Evolutionary conservation across 345 rosid genomes (phyloP).

Genomic region (Pelargonium nanum): DNA sequence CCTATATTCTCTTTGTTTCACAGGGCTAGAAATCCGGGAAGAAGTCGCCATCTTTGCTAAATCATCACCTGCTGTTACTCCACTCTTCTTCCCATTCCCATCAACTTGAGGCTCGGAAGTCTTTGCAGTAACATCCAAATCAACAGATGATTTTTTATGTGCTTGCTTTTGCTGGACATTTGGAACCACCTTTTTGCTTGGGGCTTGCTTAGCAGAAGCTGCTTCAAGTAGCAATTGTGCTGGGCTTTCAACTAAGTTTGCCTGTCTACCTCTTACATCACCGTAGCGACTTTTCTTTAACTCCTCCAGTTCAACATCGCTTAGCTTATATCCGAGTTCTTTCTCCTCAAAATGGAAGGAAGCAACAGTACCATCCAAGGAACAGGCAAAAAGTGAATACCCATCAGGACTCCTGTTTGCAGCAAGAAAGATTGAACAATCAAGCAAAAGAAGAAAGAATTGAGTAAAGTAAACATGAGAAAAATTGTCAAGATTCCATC

Average conservation of each 20-base stretch:
- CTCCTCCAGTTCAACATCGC: conserved; percentile 73
- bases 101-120: conserved; percentile 45
- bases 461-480: not conserved
- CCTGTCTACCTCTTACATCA: conserved; percentile 85
- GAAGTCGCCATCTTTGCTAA: conserved; percentile 39
- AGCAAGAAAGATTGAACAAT: not conserved
- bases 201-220: conserved; percentile 62
- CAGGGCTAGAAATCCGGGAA: conserved; percentile 59
- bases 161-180: conserved; percentile 50
- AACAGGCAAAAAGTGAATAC: conserved; percentile 89
- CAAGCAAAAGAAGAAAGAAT: not conserved
- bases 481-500: not conserved
- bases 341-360: conserved; percentile 74
- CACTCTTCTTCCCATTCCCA: conserved; percentile 33
- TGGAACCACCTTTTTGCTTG: conserved; percentile 41
- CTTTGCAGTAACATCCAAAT: conserved; percentile 32
- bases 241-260: conserved; percentile 85
- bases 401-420: conserved; percentile 94
- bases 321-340: conserved; percentile 72
- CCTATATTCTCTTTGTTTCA: conserved; percentile 85
- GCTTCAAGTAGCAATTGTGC: conserved; percentile 92
- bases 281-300: conserved; percentile 87
- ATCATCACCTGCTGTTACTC: conserved; percentile 35
- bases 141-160: conserved; percentile 44
- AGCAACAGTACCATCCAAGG: conserved; percentile 97